A percentile compares a stretch with the other conserved stretches of the same genome.
Evolutionary conservation across 148 eudicot species (phyloP).

Genomic region (Nyssa sinensis): DNA sequence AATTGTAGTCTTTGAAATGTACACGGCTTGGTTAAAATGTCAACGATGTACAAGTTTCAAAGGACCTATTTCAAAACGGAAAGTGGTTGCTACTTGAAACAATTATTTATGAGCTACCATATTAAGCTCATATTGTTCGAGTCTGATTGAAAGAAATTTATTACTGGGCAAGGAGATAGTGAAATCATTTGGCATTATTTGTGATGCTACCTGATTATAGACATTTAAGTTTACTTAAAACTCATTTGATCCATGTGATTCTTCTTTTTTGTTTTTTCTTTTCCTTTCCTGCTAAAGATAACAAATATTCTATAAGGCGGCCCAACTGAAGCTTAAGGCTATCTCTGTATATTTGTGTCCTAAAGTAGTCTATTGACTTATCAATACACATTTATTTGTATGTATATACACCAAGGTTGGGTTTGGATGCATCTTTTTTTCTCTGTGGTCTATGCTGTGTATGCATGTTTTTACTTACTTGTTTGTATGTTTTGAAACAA

Average conservation of each 20-base stretch:
- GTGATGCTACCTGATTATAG: background rate
- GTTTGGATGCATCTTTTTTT: background rate
- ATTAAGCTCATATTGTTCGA: background rate
- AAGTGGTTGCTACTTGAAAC: background rate
- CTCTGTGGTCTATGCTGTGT: background rate
- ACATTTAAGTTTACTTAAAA: conserved; percentile 2
- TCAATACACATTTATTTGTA: too few relatives aligned
- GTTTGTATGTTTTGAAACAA: background rate
- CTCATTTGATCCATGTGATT: background rate
- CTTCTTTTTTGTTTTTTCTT: conserved; percentile 1
- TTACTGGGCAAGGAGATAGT: background rate
- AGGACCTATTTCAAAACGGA: background rate
- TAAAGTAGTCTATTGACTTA: too few relatives aligned
- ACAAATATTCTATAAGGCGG: background rate
- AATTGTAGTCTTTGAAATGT: background rate
- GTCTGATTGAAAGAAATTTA: background rate
- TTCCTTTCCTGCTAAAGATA: background rate
- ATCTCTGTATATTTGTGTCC: background rate
- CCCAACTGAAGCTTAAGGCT: background rate
- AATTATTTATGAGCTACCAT: background rate
- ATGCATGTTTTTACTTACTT: background rate
- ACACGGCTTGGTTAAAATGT: background rate
- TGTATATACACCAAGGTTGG: too few relatives aligned
- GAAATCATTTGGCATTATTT: background rate
- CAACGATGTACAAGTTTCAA: background rate